Base-by-base conservation (phyloP, 2,329 filamentous ascomycete genomes). In the Aspergillus quadricinctus region DNA sequence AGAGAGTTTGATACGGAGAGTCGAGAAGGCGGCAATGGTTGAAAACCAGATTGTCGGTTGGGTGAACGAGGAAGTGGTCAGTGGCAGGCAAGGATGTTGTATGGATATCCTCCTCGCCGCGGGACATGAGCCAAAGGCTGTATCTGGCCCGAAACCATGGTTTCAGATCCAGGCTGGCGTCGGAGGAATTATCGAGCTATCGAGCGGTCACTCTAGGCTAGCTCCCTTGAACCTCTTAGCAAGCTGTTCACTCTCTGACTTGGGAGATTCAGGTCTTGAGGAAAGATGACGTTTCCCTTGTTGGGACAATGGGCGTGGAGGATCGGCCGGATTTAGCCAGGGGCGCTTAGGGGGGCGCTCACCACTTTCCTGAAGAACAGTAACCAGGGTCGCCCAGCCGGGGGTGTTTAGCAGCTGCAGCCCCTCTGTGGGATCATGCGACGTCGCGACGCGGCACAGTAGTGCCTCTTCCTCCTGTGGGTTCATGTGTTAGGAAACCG, bases 301-400 rank as follows among this genome's bases (percentile, higher is more conserved):
- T 60, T 69, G 64, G 60, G 67, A 63, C 58, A 68, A 62, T 64
- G 65, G 65, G 60, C 62, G 62, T 64, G 65, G 57, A 66, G 66
- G 60, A 67, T 77, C 74, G 69, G 76, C 74, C 61, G 72, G 71
- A 61, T 63, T 65, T 59, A 70, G 71, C 73, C 77, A 72, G 66
- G 72, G 68, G 73, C 81, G 89, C 83, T 94, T 95, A 76, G 87
- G 87, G 84, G 88, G 85, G 85, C 88, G 88, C 89, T 96, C 92
- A 96, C 92, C 91, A 83, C 90, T 92, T 85, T 92, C 89, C 86
- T 94, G 86, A 78, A 97, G 84, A 74, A 99, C 96, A 75, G 89
- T 88, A 77, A 93, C 83, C 70, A 99, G 82, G 57, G 91, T 97
- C 75, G 92, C 89, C 94, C 94, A 99, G 69, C 94, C 94, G 70